Conservation (phyloP, 179 eudicot species). For the Camellia oleifera region DNA sequence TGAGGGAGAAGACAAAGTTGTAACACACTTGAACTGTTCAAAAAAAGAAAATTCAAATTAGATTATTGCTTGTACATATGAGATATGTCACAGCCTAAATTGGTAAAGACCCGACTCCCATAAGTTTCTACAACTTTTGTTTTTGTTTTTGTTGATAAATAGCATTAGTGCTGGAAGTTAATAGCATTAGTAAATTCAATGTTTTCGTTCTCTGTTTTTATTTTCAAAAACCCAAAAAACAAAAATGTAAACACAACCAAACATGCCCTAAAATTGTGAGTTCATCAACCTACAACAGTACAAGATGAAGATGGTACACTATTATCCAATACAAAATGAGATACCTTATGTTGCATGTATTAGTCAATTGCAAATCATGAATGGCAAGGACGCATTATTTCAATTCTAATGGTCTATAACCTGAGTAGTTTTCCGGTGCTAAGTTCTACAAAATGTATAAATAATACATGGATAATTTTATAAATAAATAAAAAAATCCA, state of each 20-base stretch:
- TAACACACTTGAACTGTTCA: conserved; percentile 23
- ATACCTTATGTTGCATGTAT: conserved; percentile 19
- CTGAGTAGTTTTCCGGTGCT: conserved; percentile 14
- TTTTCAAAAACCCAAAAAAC: too few species aligned
- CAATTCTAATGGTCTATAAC: conserved; percentile 20
- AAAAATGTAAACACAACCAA: too few species aligned
- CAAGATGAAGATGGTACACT: neutral
- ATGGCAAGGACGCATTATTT: conserved; percentile 20
- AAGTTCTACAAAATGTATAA: conserved; percentile 16
- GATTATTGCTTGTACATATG: neutral
- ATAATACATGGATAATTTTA: neutral
- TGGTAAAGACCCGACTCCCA: neutral
- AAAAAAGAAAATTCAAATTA: conserved; percentile 25
- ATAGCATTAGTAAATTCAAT: too few species aligned
- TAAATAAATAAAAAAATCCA: too few species aligned
- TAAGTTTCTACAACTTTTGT: neutral
- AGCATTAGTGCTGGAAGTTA: neutral
- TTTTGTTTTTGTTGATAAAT: too few species aligned
- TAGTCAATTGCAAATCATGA: conserved; percentile 23
- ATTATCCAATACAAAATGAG: neutral
- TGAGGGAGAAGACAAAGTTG: conserved; percentile 15
- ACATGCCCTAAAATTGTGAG: neutral
- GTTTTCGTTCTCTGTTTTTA: too few species aligned
- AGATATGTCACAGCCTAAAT: neutral
- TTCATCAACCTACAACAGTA: neutral